Conservation (phyloP, 768 basidiomycete species). For the Sutorius australiensis region DNA sequence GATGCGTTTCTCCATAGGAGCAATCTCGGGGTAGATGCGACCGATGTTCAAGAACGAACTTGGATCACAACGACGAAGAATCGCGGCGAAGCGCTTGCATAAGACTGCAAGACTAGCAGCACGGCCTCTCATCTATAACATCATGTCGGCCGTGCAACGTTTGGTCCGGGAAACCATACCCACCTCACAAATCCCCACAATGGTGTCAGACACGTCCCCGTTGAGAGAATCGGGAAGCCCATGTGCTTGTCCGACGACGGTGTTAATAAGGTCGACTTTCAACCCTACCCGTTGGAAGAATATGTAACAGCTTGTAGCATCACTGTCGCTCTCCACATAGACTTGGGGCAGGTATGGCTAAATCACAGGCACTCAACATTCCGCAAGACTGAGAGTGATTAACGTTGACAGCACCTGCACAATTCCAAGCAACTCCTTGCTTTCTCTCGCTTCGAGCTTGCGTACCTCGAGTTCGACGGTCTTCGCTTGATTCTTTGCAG, state of each 20-base stretch:
- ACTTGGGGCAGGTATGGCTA: slow-evolving; percentile 89
- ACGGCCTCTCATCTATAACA: slow-evolving; percentile 71
- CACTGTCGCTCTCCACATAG: slow-evolving; percentile 85
- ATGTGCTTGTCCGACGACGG: slow-evolving; percentile 77
- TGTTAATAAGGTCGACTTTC: slow-evolving; percentile 86
- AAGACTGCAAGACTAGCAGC: slow-evolving; percentile 76
- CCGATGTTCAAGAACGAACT: slow-evolving; percentile 85
- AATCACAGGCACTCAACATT: neutral
- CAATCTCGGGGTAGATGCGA: slow-evolving; percentile 77
- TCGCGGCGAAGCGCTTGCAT: slow-evolving; percentile 86
- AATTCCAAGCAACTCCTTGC: slow-evolving; percentile 74
- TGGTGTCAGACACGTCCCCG: slow-evolving; percentile 72
- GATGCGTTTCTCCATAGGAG: slow-evolving; percentile 84
- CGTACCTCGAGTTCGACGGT: slow-evolving; percentile 87
- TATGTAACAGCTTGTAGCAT: slow-evolving; percentile 84
- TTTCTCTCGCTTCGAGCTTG: slow-evolving; percentile 80
- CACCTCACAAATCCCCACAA: slow-evolving; percentile 96
- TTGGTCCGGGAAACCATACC: slow-evolving; percentile 13
- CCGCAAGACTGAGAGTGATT: neutral
- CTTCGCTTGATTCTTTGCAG: slow-evolving; percentile 85
- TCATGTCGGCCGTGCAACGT: neutral
- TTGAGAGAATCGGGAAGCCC: slow-evolving; percentile 83
- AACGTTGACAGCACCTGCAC: slow-evolving; percentile 55
- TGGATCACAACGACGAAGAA: slow-evolving; percentile 76
- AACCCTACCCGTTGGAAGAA: slow-evolving; percentile 87